Percentiles rank a stretch among this genome's conserved stretches.
Evolutionary conservation across 805 yeast species (phyloP).

Genomic region (Hanseniaspora jakobsenii): DNA sequence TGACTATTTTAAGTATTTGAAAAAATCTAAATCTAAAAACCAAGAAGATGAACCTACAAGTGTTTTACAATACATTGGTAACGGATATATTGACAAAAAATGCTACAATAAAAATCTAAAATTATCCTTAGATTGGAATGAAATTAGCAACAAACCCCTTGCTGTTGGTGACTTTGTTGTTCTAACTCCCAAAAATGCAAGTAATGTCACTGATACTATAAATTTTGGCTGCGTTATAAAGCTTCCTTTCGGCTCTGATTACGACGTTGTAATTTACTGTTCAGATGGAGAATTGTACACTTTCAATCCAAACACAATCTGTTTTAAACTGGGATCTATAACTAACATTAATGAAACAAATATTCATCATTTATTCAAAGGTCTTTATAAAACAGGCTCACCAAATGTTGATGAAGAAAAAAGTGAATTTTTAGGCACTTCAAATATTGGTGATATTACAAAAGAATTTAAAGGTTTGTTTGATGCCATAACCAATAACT

Average conservation of each 20-base stretch:
- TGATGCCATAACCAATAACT: neutral
- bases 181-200: neutral
- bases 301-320: neutral
- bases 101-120: neutral
- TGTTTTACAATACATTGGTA: neutral
- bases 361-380: neutral
- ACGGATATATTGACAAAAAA: neutral
- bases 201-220: neutral
- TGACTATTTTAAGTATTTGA: too few species aligned
- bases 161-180: constrained; percentile 7
- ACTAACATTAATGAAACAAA: neutral
- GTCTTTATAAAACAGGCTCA: neutral
- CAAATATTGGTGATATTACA: neutral
- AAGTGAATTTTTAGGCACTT: neutral
- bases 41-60: too few species aligned
- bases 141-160: neutral
- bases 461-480: neutral
- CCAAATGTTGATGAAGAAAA: too few species aligned
- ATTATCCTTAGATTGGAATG: neutral
- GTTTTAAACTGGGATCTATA: neutral
- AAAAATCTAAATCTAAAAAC: too few species aligned
- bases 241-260: neutral
- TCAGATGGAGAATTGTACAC: constrained; percentile 3
- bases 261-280: neutral
- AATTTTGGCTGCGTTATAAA: neutral